These are phyloP conservation scores for Pseudogymnoascus verrucosus DNA, from an alignment of 2,329 filamentous ascomycete genomes.

Conservation along the genomic window DNA sequence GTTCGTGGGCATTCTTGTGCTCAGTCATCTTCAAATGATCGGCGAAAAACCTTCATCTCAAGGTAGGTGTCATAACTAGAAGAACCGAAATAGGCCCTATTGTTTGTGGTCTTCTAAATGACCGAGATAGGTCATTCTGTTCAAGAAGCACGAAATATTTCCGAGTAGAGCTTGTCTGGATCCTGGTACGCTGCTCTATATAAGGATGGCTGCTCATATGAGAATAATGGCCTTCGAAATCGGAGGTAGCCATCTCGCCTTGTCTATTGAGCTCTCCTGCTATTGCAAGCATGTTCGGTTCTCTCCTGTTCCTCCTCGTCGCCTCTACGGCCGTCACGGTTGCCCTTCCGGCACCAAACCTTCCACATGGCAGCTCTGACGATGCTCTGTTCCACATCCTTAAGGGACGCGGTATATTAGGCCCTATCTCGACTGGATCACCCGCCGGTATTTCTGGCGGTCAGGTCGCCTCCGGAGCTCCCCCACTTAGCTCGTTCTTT, in stretches of 20 bases:
- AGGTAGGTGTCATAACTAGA: not conserved
- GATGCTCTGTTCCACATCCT: not conserved
- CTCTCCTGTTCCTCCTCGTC: not conserved
- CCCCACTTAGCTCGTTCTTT: constrained; percentile 20
- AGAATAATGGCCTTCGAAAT: not conserved
- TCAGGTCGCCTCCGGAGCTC: constrained; percentile 12
- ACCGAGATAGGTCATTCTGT: not conserved
- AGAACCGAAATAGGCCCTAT: not conserved
- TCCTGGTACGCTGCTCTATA: not conserved
- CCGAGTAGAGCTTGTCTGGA: not conserved
- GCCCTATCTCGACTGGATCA: constrained; percentile 19
- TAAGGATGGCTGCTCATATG: not conserved
- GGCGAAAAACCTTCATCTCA: not conserved
- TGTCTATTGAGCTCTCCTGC: not conserved
- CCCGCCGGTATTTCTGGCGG: constrained; percentile 18
- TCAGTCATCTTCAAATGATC: not conserved
- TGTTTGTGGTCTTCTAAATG: not conserved
- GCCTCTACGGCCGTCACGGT: not conserved
- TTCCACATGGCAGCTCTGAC: not conserved
- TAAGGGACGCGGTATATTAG: constrained; percentile 14
- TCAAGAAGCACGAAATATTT: not conserved
- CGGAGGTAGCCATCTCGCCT: not conserved
- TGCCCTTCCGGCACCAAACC: not conserved
- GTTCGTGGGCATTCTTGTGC: not conserved
- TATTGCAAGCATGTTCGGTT: constrained; percentile 3